These are phyloP conservation scores for Penstemon barbatus DNA, from an alignment of 257 asterid species.

Conservation along the genomic window DNA sequence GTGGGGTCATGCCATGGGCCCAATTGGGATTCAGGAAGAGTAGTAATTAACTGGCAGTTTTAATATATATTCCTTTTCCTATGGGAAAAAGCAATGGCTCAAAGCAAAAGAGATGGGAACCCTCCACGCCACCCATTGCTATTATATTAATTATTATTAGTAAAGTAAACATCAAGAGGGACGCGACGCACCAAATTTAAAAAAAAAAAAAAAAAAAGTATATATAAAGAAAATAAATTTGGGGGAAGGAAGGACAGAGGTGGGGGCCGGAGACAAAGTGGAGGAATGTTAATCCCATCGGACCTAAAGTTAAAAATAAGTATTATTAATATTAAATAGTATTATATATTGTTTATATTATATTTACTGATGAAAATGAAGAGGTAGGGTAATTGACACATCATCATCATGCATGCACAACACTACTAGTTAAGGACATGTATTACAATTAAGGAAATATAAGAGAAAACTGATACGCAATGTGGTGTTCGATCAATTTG, in stretches of 20 bases:
- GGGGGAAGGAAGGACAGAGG: conserved; percentile 11
- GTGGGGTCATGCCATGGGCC: conserved; percentile 37
- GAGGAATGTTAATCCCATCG: conserved; percentile 76
- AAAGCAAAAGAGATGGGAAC: conserved; percentile 49
- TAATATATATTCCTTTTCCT: conserved; percentile 40
- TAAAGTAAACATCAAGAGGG: too few species aligned
- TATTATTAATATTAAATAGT: too few species aligned
- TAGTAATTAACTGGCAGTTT: conserved; percentile 27
- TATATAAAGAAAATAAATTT: conserved; percentile 16
- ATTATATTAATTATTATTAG: too few species aligned
- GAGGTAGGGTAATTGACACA: too few species aligned
- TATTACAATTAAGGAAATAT: too few species aligned
- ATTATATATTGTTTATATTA: too few species aligned
- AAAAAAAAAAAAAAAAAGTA: conserved; percentile 4
- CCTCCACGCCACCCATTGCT: conserved; percentile 39
- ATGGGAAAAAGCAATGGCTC: conserved; percentile 54
- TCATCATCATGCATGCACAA: too few species aligned
- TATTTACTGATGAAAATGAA: too few species aligned
- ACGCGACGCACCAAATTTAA: conserved; percentile 12
- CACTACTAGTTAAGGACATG: too few species aligned
- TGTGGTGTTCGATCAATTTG: too few species aligned
- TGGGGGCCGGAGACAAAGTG: conserved; percentile 66
- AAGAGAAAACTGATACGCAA: too few species aligned
- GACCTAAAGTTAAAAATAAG: conserved; percentile 37
- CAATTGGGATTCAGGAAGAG: conserved; percentile 36